phyloP scores from a whole-genome alignment of 805 yeast species.

The Barnettozyma pratensis region DNA sequence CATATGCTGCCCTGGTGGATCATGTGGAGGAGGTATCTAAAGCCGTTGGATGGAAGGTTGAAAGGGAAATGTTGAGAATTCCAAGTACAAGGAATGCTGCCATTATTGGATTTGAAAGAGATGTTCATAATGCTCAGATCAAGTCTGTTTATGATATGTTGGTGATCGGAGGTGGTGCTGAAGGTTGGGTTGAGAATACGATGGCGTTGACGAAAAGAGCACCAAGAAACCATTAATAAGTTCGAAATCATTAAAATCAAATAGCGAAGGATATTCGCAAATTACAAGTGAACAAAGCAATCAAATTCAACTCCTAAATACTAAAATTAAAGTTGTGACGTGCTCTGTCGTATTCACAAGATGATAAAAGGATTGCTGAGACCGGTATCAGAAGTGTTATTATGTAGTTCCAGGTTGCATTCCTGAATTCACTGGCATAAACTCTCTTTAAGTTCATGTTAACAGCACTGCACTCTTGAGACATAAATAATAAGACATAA shows the following conservation, averaged over 20 bases:
- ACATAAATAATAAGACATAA: too few relatives aligned
- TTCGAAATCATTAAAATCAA: too few relatives aligned
- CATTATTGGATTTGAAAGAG: conserved; percentile 58
- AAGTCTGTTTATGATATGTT: conserved; percentile 53
- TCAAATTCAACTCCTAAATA: neutral
- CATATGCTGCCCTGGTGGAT: conserved; percentile 82
- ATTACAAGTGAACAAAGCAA: neutral
- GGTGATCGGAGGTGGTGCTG: conserved; percentile 81
- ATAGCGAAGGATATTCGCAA: too few relatives aligned
- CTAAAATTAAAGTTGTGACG: too few relatives aligned
- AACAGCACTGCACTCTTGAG: too few relatives aligned
- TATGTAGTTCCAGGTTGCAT: too few relatives aligned
- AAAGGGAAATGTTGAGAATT: conserved; percentile 82
- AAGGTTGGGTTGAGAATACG: conserved; percentile 82
- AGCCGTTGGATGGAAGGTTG: conserved; percentile 76
- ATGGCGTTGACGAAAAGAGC: conserved; percentile 63
- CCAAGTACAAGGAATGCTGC: conserved; percentile 96
- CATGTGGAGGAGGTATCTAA: conserved; percentile 69
- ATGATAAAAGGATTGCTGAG: too few relatives aligned
- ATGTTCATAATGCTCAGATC: conserved; percentile 21
- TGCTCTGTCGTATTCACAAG: too few relatives aligned
- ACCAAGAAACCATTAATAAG: conserved; percentile 62
- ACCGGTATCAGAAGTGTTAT: too few relatives aligned
- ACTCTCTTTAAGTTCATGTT: too few relatives aligned
- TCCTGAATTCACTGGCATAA: too few relatives aligned